Evolutionary conservation across 805 yeast genomes (phyloP), one percentile per base, ranked within the genome.

Genomic region (Candida maltosa): DNA sequence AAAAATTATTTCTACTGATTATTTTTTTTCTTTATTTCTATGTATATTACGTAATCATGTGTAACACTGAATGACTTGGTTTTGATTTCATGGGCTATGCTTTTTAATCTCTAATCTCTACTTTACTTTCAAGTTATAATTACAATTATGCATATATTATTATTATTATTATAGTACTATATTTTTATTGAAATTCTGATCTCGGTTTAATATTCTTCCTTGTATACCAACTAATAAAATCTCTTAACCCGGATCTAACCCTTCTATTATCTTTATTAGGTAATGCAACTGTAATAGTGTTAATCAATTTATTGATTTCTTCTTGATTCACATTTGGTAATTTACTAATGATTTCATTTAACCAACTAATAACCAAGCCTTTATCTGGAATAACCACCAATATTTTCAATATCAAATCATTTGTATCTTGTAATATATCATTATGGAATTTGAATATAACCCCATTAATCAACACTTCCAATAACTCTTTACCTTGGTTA

Each of bases 151-250:
- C n/a, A n/a, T n/a, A n/a, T n/a, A 11, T 22, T 22, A 12, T 12
- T 22, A 22, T 12, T 22, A 11, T 12, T 22, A 11, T 12, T 12
- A 11, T n/a, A n/a, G n/a, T n/a, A n/a, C n/a, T 11, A 11, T 22
- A 22, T 22, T 12, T 12, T 22, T 11, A 11, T 34, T 40, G 49
- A 35, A 54, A 54, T 38, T 54, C 58, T 8, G 52, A 37, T 40
- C 66, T 47, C 20, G 59, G 59, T 7, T 42, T 70, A 16, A 86
- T 73, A 48, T 86, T 83, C 54, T 87, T 83, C 47, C 95, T 69
- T 21, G 81, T 63, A 59, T 87, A 88, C 93, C 96, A 85, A 36
- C 72, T 77, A 26, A 86, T 77, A 53, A 89, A 91, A 52, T 83
- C 91, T 49, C 79, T 76, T 35, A 89, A 64, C 29, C 84, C 72